Evolutionary conservation across 495 filamentous ascomycete genomes (phyloP).

Genomic region (Opeltia flavorubescens): DNA sequence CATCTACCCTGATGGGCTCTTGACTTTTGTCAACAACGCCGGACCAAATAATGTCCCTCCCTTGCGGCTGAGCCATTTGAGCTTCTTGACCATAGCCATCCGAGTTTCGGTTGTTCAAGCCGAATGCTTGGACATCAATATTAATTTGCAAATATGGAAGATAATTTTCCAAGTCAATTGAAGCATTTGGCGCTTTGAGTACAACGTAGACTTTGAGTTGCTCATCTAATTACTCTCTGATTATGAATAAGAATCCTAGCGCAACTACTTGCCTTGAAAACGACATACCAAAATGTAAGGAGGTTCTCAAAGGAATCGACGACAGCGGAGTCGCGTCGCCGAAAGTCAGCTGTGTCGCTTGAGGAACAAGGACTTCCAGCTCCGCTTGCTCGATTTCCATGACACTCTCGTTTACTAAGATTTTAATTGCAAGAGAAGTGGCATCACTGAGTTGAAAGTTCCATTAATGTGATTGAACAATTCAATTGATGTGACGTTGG

Average conservation of each 20-base stretch:
- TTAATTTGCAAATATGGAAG: conserved; percentile 49
- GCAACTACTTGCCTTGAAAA: conserved; percentile 12
- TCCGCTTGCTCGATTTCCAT: conserved; percentile 57
- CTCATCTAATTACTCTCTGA: conserved; percentile 54
- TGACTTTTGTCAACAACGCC: conserved; percentile 43
- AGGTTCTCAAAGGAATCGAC: conserved; percentile 33
- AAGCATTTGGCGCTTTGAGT: conserved; percentile 51
- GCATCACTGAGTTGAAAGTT: too few species aligned
- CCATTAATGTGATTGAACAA: too few species aligned
- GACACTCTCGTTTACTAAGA: too few species aligned
- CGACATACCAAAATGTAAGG: conserved; percentile 59
- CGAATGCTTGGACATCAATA: conserved; percentile 58
- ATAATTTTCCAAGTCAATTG: conserved; percentile 42
- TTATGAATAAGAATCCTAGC: conserved; percentile 44
- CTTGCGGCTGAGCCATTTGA: conserved; percentile 21
- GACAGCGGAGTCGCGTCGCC: conserved; percentile 39
- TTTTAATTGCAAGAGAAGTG: too few species aligned
- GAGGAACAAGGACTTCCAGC: conserved; percentile 66
- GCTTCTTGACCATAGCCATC: conserved; percentile 18
- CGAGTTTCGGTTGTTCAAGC: conserved; percentile 32
- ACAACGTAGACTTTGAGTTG: conserved; percentile 57
- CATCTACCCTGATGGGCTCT: conserved; percentile 47
- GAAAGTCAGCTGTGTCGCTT: conserved; percentile 50
- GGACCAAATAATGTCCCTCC: conserved; percentile 52
- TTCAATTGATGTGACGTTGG: too few species aligned